Base-by-base conservation (phyloP, 371 early-diverging fungal species). In the Lichtheimia ramosa region DNA sequence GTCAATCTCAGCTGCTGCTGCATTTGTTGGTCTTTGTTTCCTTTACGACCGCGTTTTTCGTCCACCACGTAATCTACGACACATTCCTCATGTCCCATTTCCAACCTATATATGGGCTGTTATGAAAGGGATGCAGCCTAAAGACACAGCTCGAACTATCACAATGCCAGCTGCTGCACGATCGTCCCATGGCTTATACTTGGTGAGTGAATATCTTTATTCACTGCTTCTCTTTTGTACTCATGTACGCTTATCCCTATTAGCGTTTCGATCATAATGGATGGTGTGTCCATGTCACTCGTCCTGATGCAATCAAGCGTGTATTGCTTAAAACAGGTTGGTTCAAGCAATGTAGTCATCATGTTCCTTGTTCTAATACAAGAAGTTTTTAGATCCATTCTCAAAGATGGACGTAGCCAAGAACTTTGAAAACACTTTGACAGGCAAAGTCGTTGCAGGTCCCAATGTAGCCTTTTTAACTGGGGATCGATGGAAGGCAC, bases 401-500 rank as follows among this genome's bases (percentile, higher is more conserved):
- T 10, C 10, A 6, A 34, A 34, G 34, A 34, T 34, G 0, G 34
- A 34, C 10, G 10, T 10, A 8, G 34, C 34, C 34, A 34, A 34
- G 34, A 34, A 34, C 34, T 34, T 34, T 34, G 34, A 34, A 34
- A 34, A 34, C 34, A 34, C 34, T 2, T 48, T 71, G 20, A 43
- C 57, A 3, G 34, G 48, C 8, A 49, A 54, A 13, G 63, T 63
- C 23, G 48, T 68, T 54, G 60, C 62, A 8, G 59, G 58, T 1
- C 58, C 61, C 41, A 71, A 71, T 25, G 57, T 71, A 12, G 21
- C 65, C 5, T 43, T 60, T 6, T 50, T 61, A 15, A 65, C 62
- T 15, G 72, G 63, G 2, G 56, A 68, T 7, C 51, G 61, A 8
- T 71, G 72, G 72, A 65, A 54, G 42, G 53, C 43, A 5, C 68